A percentile compares a stretch with the other conserved stretches of the same genome.
Conservation (phyloP, 805 yeast species). For the Cyberlindnera mississippiensis region DNA sequence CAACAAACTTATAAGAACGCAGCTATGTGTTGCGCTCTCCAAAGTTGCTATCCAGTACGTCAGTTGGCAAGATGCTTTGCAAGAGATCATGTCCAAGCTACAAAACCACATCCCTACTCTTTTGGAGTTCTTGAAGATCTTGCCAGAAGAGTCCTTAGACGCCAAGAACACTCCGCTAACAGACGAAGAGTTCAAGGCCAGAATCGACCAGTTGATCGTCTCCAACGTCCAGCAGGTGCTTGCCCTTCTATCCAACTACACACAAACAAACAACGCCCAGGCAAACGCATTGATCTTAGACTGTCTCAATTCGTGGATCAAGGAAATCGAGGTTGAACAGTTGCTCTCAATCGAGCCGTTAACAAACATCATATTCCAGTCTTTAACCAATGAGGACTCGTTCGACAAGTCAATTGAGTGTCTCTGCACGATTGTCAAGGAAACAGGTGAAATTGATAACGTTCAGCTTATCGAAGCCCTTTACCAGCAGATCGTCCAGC, state of each 20-base stretch:
- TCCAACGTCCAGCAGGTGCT: constrained; percentile 68
- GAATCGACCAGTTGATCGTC: constrained; percentile 61
- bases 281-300: constrained; percentile 50
- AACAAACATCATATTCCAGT: constrained; percentile 62
- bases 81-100: constrained; percentile 56
- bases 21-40: constrained; percentile 76
- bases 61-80: constrained; percentile 67
- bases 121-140: constrained; percentile 75
- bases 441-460: constrained; percentile 74
- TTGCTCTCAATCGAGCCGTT: constrained; percentile 63
- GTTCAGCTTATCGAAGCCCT: constrained; percentile 59
- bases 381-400: constrained; percentile 53
- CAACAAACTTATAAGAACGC: constrained; percentile 68
- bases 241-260: constrained; percentile 52
- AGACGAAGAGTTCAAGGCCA: constrained; percentile 68
- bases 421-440: constrained; percentile 72
- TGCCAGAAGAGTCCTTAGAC: constrained; percentile 89
- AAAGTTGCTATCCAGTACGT: constrained; percentile 76
- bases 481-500: constrained; percentile 60
- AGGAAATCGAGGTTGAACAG: constrained; percentile 72
- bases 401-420: constrained; percentile 88
- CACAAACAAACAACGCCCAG: constrained; percentile 31
- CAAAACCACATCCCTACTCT: constrained; percentile 42
- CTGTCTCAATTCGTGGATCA: constrained; percentile 87
- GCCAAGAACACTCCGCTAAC: constrained; percentile 72